phyloP scores from a whole-genome alignment of 768 basidiomycete species.

The Mycena metata region DNA sequence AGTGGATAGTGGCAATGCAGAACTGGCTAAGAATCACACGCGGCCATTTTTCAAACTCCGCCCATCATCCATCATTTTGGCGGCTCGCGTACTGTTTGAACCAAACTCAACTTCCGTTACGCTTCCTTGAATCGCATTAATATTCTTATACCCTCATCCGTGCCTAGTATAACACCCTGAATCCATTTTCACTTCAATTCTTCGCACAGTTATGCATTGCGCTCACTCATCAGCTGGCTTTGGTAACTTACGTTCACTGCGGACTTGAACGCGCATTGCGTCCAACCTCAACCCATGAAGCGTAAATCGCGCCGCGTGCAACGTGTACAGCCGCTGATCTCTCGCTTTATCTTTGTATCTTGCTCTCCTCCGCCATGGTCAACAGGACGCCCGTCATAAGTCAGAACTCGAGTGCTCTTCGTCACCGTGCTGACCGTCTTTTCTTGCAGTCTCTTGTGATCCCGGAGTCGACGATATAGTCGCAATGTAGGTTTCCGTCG shows the following conservation, averaged over 20 bases:
- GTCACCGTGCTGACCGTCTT: slow-evolving; percentile 1
- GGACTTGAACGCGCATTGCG: background rate
- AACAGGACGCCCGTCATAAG: slow-evolving; percentile 74
- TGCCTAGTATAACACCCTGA: background rate
- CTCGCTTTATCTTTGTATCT: background rate
- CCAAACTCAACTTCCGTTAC: too few relatives aligned
- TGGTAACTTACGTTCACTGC: too few relatives aligned
- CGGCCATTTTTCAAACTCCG: too few relatives aligned
- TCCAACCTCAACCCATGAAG: background rate
- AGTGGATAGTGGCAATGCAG: too few relatives aligned
- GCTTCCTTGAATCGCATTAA: too few relatives aligned
- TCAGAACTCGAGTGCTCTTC: slow-evolving; percentile 49
- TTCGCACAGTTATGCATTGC: too few relatives aligned
- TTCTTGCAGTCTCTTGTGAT: slow-evolving; percentile 81
- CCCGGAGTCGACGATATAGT: slow-evolving; percentile 88
- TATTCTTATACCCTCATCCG: too few relatives aligned
- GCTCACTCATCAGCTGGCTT: too few relatives aligned
- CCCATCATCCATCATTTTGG: background rate
- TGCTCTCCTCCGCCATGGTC: background rate
- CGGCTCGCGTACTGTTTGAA: background rate
- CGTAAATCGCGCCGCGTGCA: background rate
- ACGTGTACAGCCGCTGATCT: background rate
- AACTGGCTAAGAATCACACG: too few relatives aligned
- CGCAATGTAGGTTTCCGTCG: slow-evolving; percentile 69
- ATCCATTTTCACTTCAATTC: background rate